These are phyloP conservation scores for Tillandsia leiboldiana DNA, from an alignment of 176 grass and related monocot species.

Conservation along the genomic window DNA sequence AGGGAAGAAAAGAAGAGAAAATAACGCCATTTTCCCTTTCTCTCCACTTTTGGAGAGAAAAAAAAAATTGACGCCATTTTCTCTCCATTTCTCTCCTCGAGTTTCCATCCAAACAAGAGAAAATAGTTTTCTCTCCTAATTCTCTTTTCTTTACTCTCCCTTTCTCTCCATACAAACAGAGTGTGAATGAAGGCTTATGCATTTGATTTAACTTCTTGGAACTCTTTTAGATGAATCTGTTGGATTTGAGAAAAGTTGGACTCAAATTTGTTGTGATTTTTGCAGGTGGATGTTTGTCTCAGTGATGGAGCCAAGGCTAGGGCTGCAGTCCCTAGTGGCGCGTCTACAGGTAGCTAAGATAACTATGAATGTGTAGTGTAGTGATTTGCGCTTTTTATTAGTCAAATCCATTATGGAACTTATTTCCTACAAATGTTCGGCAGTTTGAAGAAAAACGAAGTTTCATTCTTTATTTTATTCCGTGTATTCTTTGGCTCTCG, in stretches of 20 bases:
- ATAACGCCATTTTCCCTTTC: too few species aligned
- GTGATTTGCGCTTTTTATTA: not conserved
- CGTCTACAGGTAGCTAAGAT: slow-evolving; percentile 59
- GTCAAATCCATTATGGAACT: not conserved
- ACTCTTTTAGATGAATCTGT: not conserved
- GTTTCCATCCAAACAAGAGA: not conserved
- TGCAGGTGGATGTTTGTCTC: slow-evolving; percentile 28
- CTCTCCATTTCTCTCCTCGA: too few species aligned
- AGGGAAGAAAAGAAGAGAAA: too few species aligned
- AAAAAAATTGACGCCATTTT: too few species aligned
- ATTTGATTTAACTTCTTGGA: too few species aligned
- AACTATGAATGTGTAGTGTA: not conserved
- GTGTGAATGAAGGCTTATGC: not conserved
- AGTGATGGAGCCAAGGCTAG: slow-evolving; percentile 55
- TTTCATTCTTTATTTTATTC: too few species aligned
- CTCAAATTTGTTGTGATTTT: not conserved
- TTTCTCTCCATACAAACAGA: slow-evolving; percentile 20
- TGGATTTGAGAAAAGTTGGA: not conserved
- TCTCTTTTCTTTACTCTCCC: too few species aligned
- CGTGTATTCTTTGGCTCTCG: too few species aligned
- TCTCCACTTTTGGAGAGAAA: too few species aligned
- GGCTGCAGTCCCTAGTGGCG: slow-evolving; percentile 86
- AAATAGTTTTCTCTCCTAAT: not conserved
- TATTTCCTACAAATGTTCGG: not conserved
- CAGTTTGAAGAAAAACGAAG: too few species aligned